phyloP scores from a whole-genome alignment of 1,284 basidiomycete genomes.

The Microbotryum intermedium region DNA sequence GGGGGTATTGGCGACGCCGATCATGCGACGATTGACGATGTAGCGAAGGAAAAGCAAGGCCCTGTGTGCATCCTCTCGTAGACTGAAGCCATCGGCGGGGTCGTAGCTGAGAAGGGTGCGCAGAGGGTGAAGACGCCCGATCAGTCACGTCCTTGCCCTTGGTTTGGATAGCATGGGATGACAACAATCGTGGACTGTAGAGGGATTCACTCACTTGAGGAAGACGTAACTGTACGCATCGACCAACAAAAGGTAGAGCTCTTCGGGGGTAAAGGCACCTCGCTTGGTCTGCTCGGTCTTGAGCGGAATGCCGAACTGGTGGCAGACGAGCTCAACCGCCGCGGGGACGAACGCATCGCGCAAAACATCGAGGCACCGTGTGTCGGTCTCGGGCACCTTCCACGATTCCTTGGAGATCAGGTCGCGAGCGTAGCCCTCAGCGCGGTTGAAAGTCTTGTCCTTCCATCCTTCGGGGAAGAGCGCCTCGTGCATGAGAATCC shows the following conservation, averaged over 20 bases:
- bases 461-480: constrained; percentile 7
- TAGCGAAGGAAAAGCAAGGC: constrained; percentile 4
- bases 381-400: constrained; percentile 20
- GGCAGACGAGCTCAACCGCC: constrained; percentile 42
- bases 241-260: constrained; percentile 54
- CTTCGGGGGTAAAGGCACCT: constrained; percentile 53
- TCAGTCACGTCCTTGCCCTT: no score
- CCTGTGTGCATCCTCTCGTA: constrained; percentile 14
- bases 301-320: constrained; percentile 47
- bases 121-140: no score
- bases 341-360: constrained; percentile 45
- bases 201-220: constrained; percentile 23
- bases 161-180: constrained; percentile 47
- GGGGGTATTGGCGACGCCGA: neutral
- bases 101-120: constrained; percentile 14
- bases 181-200: constrained; percentile 53
- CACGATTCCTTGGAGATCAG: constrained; percentile 50
- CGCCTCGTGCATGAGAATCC: constrained; percentile 7
- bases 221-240: constrained; percentile 20
- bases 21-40: constrained; percentile 16
- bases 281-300: constrained; percentile 50
- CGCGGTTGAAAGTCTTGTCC: constrained; percentile 26
- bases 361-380: constrained; percentile 58
- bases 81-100: constrained; percentile 21
- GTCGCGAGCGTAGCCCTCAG: constrained; percentile 50